phyloP scores from a whole-genome alignment of 225 moss, liverwort and hornwort genomes.

The Rhytidiadelphus loreus region DNA sequence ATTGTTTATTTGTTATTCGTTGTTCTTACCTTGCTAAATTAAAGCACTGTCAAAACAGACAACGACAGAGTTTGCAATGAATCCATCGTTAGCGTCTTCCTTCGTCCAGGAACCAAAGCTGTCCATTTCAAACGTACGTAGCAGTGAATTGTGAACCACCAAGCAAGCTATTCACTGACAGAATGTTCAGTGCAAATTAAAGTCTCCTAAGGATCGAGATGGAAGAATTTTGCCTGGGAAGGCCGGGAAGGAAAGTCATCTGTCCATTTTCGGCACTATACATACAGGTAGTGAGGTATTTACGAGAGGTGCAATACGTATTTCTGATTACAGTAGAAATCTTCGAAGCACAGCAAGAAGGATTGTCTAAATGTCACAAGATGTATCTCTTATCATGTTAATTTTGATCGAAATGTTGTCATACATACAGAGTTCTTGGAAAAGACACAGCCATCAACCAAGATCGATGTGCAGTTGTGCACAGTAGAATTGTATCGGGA shows the following conservation, averaged over 20 bases:
- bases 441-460: too few species aligned
- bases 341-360: not conserved
- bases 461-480: not conserved
- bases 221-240: too few species aligned
- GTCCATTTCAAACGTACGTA: not conserved
- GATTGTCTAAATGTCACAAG: not conserved
- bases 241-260: too few species aligned
- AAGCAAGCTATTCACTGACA: not conserved
- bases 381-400: not conserved
- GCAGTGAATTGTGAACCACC: not conserved
- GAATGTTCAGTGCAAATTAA: not conserved
- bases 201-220: not conserved
- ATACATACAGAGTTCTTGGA: not conserved
- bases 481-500: not conserved
- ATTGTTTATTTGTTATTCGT: too few species aligned
- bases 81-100: not conserved
- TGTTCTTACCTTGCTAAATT: too few species aligned
- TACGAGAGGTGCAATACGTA: too few species aligned
- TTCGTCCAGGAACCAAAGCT: not conserved
- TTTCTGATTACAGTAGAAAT: not conserved
- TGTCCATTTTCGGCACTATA: not conserved
- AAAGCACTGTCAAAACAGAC: too few species aligned
- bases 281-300: not conserved
- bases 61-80: not conserved
- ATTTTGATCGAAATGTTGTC: not conserved